Evolutionary conservation across 306 rosid species (phyloP).

Genomic region (Dalbergia oliveri): DNA sequence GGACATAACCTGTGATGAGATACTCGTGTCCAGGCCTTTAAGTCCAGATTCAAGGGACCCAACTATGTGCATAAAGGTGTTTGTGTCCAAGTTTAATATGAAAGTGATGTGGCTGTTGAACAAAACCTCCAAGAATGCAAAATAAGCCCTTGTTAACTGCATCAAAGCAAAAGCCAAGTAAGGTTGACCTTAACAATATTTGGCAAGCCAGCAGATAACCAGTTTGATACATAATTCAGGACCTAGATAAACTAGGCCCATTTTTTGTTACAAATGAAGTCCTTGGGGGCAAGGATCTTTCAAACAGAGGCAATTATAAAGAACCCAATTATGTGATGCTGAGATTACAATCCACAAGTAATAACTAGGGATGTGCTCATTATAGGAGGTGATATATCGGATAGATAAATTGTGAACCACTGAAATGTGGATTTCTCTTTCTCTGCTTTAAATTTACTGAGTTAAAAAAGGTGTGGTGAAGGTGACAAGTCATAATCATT

Average conservation of each 20-base stretch:
- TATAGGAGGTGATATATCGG: no score
- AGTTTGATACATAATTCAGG: constrained; percentile 25
- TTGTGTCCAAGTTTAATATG: constrained; percentile 81
- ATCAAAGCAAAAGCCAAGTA: constrained; percentile 42
- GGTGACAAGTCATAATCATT: not conserved
- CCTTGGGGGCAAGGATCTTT: not conserved
- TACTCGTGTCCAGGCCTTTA: constrained; percentile 90
- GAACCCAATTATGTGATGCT: no score
- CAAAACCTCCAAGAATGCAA: constrained; percentile 94
- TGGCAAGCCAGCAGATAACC: constrained; percentile 22
- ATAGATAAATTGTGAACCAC: no score
- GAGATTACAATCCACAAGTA: no score
- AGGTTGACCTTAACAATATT: constrained; percentile 30
- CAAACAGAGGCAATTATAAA: not conserved
- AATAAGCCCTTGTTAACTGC: constrained; percentile 97
- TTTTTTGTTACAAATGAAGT: no score
- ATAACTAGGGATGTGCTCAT: no score
- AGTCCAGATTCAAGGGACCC: constrained; percentile 99
- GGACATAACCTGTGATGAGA: constrained; percentile 89
- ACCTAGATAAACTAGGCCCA: constrained; percentile 9
- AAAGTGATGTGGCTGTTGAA: constrained; percentile 85
- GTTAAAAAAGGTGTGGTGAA: no score
- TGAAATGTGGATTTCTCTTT: no score
- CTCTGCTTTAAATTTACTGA: no score
- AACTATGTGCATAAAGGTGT: constrained; percentile 88